Percentiles rank a stretch among this genome's conserved stretches.
Conservation (phyloP, 345 rosid genomes). For the Pelargonium nanum region DNA sequence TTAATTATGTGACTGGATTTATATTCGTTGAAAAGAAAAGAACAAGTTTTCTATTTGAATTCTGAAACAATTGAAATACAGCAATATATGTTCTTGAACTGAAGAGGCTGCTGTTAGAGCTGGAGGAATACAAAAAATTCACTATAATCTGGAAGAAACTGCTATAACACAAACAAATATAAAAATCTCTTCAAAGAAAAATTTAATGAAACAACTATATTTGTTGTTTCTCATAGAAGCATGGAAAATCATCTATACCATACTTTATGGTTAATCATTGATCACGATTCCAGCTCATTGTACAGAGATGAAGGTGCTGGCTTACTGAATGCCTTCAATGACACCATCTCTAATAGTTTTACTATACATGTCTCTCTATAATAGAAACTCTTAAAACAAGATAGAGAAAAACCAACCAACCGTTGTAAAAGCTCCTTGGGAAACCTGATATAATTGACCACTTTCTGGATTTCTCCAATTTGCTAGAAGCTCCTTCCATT, state of each 20-base stretch:
- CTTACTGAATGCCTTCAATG: constrained; percentile 18
- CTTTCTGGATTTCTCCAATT: constrained; percentile 17
- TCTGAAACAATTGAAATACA: constrained; percentile 10
- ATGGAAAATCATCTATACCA: constrained; percentile 15
- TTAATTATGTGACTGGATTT: neutral
- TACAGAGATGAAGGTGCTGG: constrained; percentile 17
- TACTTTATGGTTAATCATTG: constrained; percentile 12
- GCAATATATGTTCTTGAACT: constrained; percentile 11
- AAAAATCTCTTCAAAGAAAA: constrained; percentile 10
- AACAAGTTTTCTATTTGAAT: constrained; percentile 7
- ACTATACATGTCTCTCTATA: constrained; percentile 33
- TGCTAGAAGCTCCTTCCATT: constrained; percentile 22
- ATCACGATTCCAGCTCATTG: constrained; percentile 23
- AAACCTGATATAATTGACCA: constrained; percentile 14
- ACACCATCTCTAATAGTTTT: constrained; percentile 15
- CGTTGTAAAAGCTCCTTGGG: constrained; percentile 12
- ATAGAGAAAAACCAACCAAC: constrained; percentile 30
- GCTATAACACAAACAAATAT: neutral
- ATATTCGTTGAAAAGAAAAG: constrained; percentile 6
- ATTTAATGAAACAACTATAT: constrained; percentile 2
- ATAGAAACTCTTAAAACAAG: constrained; percentile 17
- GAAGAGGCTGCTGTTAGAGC: constrained; percentile 11
- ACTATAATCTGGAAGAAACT: constrained; percentile 14
- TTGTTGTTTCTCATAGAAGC: constrained; percentile 16
- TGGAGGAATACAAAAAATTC: constrained; percentile 25